These are phyloP conservation scores for Mucor ambiguus DNA, from an alignment of 371 early-diverging fungal genomes.

Conservation along the genomic window DNA sequence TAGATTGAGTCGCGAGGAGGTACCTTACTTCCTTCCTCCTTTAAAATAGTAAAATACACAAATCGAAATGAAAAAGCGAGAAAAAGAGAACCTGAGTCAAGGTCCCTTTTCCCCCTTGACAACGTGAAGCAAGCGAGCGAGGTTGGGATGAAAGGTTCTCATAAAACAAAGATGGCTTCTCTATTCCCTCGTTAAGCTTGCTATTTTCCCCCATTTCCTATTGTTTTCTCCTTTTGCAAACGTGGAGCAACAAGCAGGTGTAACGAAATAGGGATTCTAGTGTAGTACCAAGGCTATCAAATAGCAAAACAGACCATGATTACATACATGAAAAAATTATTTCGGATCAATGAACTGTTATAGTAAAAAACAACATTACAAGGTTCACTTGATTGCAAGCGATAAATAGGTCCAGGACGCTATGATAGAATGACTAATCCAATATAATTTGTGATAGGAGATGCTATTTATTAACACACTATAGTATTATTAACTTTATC, in stretches of 20 bases:
- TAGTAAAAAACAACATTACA: not conserved
- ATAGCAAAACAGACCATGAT: constrained; percentile 4
- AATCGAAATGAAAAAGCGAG: constrained; percentile 7
- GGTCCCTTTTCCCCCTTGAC: not conserved
- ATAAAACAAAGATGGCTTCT: not conserved
- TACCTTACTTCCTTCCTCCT: not conserved
- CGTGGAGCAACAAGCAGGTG: constrained; percentile 10
- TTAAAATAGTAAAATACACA: constrained; percentile 2
- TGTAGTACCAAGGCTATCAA: not conserved
- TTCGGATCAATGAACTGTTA: not conserved
- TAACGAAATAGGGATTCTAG: not conserved
- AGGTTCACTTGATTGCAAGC: not conserved
- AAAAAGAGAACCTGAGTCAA: not conserved
- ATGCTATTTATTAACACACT: not conserved
- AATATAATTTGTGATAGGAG: not conserved
- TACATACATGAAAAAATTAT: constrained; percentile 3
- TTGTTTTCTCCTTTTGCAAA: not conserved
- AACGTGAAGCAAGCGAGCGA: not conserved
- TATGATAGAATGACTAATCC: not conserved
- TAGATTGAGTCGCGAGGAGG: not conserved
- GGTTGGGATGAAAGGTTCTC: not conserved
- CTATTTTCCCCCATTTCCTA: not conserved
- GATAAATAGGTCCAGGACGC: not conserved
- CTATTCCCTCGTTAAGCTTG: not conserved
- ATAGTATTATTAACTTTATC: not conserved